These are phyloP conservation scores for Asterella californica DNA, from an alignment of 225 moss, liverwort and hornwort species.

Conservation along the genomic window DNA sequence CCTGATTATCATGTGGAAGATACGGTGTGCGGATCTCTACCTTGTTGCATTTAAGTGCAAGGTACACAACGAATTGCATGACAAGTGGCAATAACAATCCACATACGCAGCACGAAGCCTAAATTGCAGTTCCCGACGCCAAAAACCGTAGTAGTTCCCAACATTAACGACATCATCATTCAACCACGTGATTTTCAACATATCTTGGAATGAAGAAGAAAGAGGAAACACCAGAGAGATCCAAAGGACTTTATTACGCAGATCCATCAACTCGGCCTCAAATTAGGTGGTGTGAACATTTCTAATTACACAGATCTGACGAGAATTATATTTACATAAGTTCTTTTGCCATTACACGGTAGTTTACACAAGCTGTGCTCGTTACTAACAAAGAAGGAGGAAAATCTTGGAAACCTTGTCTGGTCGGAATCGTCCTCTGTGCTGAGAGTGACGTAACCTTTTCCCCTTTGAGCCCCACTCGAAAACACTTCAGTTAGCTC, in stretches of 20 bases:
- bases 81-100: neutral
- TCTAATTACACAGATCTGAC: slow-evolving; percentile 24
- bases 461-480: slow-evolving; percentile 48
- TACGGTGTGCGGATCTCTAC: neutral
- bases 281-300: neutral
- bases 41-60: neutral
- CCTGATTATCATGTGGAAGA: neutral
- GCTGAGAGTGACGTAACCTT: slow-evolving; percentile 72
- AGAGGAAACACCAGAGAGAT: neutral
- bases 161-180: no score
- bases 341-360: neutral
- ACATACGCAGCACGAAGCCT: neutral
- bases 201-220: neutral
- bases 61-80: neutral
- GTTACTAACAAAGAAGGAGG: slow-evolving; percentile 2
- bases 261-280: slow-evolving; percentile 17
- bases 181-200: neutral
- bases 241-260: neutral
- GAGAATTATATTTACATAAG: slow-evolving; percentile 1
- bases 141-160: neutral
- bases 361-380: neutral
- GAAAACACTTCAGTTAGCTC: slow-evolving; percentile 85
- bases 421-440: slow-evolving; percentile 79
- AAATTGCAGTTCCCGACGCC: neutral
- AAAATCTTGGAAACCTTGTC: slow-evolving; percentile 36